Percentiles rank a stretch among this genome's conserved stretches.
These are phyloP conservation scores for Neurospora sp. DNA, from an alignment of 2,329 filamentous ascomycete genomes.

Conservation along the genomic window DNA sequence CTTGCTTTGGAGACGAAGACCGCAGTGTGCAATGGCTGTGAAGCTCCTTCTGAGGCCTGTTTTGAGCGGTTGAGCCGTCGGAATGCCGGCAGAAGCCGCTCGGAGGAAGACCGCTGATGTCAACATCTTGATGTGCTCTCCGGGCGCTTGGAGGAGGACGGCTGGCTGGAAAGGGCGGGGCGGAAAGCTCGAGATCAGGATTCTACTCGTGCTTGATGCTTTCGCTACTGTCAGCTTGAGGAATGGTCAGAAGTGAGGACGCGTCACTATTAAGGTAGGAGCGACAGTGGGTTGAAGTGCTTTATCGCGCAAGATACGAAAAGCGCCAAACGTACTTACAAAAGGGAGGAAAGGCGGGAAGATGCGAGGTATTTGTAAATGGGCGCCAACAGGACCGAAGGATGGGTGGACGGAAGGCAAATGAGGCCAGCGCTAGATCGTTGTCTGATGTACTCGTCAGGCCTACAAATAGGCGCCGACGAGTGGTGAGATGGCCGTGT, in stretches of 20 bases:
- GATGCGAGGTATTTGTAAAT: not conserved
- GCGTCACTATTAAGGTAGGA: not conserved
- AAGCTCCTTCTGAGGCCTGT: not conserved
- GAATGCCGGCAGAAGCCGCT: not conserved
- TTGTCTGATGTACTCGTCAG: not conserved
- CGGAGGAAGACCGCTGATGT: not conserved
- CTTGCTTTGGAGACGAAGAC: not conserved
- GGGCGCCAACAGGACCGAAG: not conserved
- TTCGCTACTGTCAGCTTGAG: not conserved
- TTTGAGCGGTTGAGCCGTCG: not conserved
- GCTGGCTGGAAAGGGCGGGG: not conserved
- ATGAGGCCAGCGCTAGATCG: not conserved
- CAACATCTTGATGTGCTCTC: not conserved
- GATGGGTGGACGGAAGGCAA: not conserved
- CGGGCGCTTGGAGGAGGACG: fast-evolving
- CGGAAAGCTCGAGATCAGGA: not conserved
- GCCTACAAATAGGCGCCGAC: too few species aligned
- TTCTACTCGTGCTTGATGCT: not conserved
- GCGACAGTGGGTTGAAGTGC: not conserved
- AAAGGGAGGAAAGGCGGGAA: too few species aligned
- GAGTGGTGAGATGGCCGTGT: too few species aligned
- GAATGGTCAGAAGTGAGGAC: not conserved
- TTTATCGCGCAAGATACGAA: not conserved
- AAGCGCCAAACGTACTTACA: not conserved
- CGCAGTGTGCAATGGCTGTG: not conserved